phyloP scores from a whole-genome alignment of 495 filamentous ascomycete species.

The Rostrohypoxylon terebratum region DNA sequence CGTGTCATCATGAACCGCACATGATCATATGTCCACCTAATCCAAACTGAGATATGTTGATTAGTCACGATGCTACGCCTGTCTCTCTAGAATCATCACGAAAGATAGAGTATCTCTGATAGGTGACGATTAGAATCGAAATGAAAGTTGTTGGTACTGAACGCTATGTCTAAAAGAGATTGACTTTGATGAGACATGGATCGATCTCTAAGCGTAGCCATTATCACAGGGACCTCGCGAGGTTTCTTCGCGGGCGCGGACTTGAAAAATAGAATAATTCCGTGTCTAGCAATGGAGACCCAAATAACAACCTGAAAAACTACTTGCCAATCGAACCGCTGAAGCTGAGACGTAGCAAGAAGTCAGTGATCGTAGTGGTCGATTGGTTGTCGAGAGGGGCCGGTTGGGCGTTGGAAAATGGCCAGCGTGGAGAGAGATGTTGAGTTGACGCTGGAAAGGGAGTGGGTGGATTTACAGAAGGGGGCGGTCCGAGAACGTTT shows the following conservation, averaged over 20 bases:
- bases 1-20: conserved; percentile 9
- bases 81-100: not conserved
- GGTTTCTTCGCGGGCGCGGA: conserved; percentile 71
- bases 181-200: conserved; percentile 58
- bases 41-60: not conserved
- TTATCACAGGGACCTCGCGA: conserved; percentile 62
- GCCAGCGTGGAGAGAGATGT: conserved; percentile 72
- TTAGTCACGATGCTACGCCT: conserved; percentile 5
- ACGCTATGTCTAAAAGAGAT: conserved; percentile 63
- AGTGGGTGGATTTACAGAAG: conserved; percentile 57
- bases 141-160: too few relatives aligned
- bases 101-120: not conserved
- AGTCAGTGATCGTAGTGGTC: conserved; percentile 83
- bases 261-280: conserved; percentile 61
- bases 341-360: conserved; percentile 65
- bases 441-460: conserved; percentile 64
- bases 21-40: not conserved
- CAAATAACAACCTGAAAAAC: conserved; percentile 54
- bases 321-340: conserved; percentile 67
- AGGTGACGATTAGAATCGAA: conserved; percentile 43
- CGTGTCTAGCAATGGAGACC: conserved; percentile 47
- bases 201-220: conserved; percentile 63
- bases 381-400: conserved; percentile 82
- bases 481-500: conserved; percentile 57
- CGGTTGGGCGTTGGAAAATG: conserved; percentile 73